Conservation (phyloP, 2,329 filamentous ascomycete genomes). For the Coniosporium tulheliwenetii region DNA sequence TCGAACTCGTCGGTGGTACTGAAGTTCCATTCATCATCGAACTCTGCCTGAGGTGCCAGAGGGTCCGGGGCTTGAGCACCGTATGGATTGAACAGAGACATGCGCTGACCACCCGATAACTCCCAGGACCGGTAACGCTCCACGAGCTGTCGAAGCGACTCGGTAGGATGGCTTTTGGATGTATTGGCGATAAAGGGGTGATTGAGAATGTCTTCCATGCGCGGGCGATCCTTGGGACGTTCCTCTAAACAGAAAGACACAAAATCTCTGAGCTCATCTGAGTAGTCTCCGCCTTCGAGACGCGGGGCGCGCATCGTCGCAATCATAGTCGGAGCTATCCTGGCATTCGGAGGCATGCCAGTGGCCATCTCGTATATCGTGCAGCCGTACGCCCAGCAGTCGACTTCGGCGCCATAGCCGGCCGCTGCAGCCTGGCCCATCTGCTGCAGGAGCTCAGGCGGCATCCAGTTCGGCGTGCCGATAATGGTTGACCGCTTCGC, state of each 20-base stretch:
- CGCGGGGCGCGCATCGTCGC: conserved; percentile 47
- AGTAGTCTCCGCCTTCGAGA: conserved; percentile 57
- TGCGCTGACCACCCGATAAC: conserved; percentile 53
- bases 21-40: conserved; percentile 47
- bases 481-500: conserved; percentile 70
- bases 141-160: conserved; percentile 48
- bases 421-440: conserved; percentile 32
- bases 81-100: conserved; percentile 44
- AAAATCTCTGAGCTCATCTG: conserved; percentile 50
- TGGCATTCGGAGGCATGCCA: conserved; percentile 56
- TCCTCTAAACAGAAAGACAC: conserved; percentile 59
- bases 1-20: conserved; percentile 48
- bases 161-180: conserved; percentile 45
- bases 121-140: conserved; percentile 64
- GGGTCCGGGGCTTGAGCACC: conserved; percentile 41
- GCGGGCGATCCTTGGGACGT: conserved; percentile 51
- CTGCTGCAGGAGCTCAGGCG: conserved; percentile 49
- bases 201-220: conserved; percentile 51
- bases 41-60: conserved; percentile 22
- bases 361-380: conserved; percentile 71
- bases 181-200: conserved; percentile 56
- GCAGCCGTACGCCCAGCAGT: conserved; percentile 76
- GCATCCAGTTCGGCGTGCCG: conserved; percentile 78
- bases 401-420: conserved; percentile 35
- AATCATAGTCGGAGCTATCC: conserved; percentile 35